These are phyloP conservation scores for Abelmoschus esculentus DNA, from an alignment of 345 rosid genomes.

Conservation along the genomic window DNA sequence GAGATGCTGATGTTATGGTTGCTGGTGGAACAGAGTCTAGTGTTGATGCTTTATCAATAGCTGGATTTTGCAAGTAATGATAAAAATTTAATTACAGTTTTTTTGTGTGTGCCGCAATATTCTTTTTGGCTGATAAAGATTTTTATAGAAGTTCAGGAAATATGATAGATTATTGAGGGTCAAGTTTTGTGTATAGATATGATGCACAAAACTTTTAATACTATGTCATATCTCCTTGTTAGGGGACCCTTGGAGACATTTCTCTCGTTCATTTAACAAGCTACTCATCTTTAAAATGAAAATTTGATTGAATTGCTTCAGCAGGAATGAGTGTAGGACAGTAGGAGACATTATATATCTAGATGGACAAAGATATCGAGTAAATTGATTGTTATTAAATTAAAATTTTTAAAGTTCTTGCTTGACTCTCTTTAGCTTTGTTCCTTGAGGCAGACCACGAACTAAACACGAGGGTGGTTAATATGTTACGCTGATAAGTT, in stretches of 20 bases:
- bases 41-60: conserved; percentile 91
- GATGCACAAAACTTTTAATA: not conserved
- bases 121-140: not conserved
- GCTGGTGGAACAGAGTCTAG: conserved; percentile 97
- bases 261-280: not conserved
- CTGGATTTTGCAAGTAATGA: conserved; percentile 83
- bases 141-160: not conserved
- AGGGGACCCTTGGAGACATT: not conserved
- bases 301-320: not conserved
- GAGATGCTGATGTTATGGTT: conserved; percentile 91
- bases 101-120: not conserved
- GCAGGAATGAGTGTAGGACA: not conserved
- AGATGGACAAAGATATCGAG: not conserved
- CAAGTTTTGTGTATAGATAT: not conserved
- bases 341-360: not conserved
- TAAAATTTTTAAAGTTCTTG: not conserved
- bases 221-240: not conserved
- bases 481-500: not conserved
- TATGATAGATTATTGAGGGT: not conserved
- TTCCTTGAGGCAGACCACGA: not conserved
- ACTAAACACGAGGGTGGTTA: not conserved
- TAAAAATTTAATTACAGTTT: not conserved
- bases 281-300: not conserved
- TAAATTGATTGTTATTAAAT: not conserved
- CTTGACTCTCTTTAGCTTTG: not conserved